Evolutionary conservation across 2,329 filamentous ascomycete genomes (phyloP).

Genomic region (Colletotrichum melonis): DNA sequence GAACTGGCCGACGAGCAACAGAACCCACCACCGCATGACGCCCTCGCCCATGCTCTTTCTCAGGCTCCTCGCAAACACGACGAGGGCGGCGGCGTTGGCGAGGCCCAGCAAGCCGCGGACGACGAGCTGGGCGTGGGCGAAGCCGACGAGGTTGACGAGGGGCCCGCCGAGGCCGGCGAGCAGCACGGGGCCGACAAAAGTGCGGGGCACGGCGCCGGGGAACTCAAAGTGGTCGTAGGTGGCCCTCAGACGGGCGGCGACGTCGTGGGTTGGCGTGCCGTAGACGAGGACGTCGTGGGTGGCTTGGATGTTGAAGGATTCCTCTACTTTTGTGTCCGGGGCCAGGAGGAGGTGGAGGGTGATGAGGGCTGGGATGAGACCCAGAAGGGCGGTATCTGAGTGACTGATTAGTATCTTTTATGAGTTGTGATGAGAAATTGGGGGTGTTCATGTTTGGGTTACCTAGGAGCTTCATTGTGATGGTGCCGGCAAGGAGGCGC

Average conservation of each 20-base stretch:
- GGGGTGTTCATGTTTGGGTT: background rate
- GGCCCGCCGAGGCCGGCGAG: constrained; percentile 80
- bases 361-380: constrained; percentile 72
- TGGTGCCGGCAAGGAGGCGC: background rate
- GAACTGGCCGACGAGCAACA: constrained; percentile 87
- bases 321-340: constrained; percentile 97
- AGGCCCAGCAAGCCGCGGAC: constrained; percentile 83
- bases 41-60: constrained; percentile 74
- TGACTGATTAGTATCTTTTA: constrained; percentile 16
- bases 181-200: constrained; percentile 84
- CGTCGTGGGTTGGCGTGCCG: constrained; percentile 73
- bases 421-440: background rate
- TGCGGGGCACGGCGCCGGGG: constrained; percentile 89
- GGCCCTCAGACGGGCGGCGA: constrained; percentile 63
- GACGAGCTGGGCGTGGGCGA: constrained; percentile 67
- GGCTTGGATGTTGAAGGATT: constrained; percentile 98
- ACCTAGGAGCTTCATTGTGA: constrained; percentile 41
- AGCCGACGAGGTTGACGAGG: constrained; percentile 66
- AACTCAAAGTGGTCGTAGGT: constrained; percentile 92
- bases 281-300: constrained; percentile 89
- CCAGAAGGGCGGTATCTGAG: constrained; percentile 59
- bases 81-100: constrained; percentile 77
- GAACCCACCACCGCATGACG: constrained; percentile 81
- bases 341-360: constrained; percentile 77
- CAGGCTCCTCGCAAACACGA: constrained; percentile 74